These are phyloP conservation scores for Endogone sp. DNA, from an alignment of 192 early-diverging fungal species.

Conservation along the genomic window DNA sequence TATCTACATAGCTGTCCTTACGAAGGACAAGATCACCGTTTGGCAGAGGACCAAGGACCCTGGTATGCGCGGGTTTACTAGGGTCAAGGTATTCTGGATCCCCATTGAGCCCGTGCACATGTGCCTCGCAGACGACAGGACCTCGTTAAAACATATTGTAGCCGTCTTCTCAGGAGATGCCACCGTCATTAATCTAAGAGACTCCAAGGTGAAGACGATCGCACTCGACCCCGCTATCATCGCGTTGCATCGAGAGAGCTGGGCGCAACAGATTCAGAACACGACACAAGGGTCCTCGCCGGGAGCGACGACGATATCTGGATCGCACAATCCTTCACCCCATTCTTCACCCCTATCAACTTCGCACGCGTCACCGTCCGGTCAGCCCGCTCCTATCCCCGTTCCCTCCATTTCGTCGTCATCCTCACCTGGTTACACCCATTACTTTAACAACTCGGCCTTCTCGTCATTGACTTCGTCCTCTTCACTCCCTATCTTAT, in stretches of 20 bases:
- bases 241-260: not conserved
- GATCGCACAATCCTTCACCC: too few relatives aligned
- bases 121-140: conserved; percentile 28
- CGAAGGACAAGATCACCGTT: conserved; percentile 19
- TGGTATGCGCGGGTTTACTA: conserved; percentile 5
- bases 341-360: too few relatives aligned
- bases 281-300: not conserved
- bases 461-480: too few relatives aligned
- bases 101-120: conserved; percentile 15
- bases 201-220: conserved; percentile 24
- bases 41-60: conserved; percentile 20
- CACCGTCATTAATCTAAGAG: conserved; percentile 15
- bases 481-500: too few relatives aligned
- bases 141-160: conserved; percentile 14
- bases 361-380: too few relatives aligned
- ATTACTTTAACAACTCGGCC: too few relatives aligned
- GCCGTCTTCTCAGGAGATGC: conserved; percentile 26
- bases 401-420: not conserved
- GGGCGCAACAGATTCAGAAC: too few relatives aligned
- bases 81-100: conserved; percentile 26
- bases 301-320: conserved; percentile 12
- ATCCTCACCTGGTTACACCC: not conserved
- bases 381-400: too few relatives aligned
- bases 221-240: conserved; percentile 6
- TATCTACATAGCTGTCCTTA: conserved; percentile 18